These are phyloP conservation scores for Phytopythium cucurbitacearum DNA, from an alignment of 352 stramenopile genomes.

Conservation along the genomic window DNA sequence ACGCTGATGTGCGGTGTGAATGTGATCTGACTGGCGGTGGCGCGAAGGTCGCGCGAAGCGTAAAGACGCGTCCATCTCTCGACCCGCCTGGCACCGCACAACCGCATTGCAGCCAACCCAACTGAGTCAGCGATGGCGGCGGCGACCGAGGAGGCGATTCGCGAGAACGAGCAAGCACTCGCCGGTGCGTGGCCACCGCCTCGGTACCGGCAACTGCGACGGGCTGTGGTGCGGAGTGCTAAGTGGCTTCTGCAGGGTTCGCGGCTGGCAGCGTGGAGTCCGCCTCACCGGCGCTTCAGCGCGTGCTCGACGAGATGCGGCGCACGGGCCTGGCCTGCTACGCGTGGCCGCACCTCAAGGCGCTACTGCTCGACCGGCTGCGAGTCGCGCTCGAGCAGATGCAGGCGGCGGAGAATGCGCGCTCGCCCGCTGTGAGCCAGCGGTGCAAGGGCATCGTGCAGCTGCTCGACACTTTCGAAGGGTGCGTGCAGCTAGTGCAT, in stretches of 20 bases:
- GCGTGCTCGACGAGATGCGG: constrained; percentile 67
- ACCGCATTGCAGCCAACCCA: neutral
- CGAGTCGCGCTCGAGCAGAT: constrained; percentile 53
- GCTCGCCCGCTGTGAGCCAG: constrained; percentile 33
- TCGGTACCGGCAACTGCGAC: neutral
- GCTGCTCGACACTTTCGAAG: constrained; percentile 61
- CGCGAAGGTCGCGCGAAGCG: constrained; percentile 3
- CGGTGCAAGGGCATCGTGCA: constrained; percentile 50
- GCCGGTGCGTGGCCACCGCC: constrained; percentile 24
- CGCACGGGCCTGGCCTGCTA: constrained; percentile 67
- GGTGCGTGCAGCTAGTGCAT: constrained; percentile 8
- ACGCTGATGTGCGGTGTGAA: constrained; percentile 2
- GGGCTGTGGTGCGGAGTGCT: neutral
- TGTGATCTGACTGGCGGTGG: neutral
- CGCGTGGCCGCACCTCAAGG: constrained; percentile 67
- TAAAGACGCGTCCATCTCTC: neutral
- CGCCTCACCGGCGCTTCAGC: constrained; percentile 46
- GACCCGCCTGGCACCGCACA: neutral
- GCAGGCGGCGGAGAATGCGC: constrained; percentile 33
- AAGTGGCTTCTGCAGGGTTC: constrained; percentile 30
- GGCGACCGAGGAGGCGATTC: constrained; percentile 40
- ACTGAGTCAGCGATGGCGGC: neutral
- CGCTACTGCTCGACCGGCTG: constrained; percentile 52
- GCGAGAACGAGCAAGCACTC: constrained; percentile 66
- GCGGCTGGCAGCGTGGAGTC: constrained; percentile 33